Evolutionary conservation across 257 asterid species (phyloP), one percentile per base, ranked within the genome.

Genomic region (Nicotiana knightiana): DNA sequence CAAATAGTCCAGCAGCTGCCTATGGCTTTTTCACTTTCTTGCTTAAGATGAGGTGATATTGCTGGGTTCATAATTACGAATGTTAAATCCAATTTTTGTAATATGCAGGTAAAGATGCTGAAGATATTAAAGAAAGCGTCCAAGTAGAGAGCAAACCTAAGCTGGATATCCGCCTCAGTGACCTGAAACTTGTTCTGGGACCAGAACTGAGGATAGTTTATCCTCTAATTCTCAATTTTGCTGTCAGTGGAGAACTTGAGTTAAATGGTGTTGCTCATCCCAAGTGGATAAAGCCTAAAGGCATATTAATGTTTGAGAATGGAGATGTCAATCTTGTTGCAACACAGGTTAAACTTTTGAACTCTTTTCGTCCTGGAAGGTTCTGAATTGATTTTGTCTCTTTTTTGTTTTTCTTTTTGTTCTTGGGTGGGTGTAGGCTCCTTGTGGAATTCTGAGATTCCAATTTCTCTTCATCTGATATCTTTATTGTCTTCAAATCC

Each of bases 311-410:
- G 30, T 96, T 96, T 39, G 99, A 94, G 90, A 96, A 96, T 79
- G 99, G 99, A 62, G 97, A 96, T 84, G 97, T 96, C 76, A 96
- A 89, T 89, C 99, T 96, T 82, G 99, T 96, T n/a, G 99, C 99
- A 2, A 96, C 99, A 67, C 99, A 96, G 97, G 99, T 96, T 48
- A 62, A 66, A 61, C 53, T 80, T 75, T 59, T 63, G 48, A 66
- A 68, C 48, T 70, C 67, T 48, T 79, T 15, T 82, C 80, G 37
- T 46, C 67, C 51, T 77, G 82, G 83, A 54, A 39, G 65, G 59
- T 82, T 61, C 77, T 81, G 37, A 82, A 67, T 35, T 71, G 21
- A 33, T 43, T 62, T 57, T 68, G 33, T 62, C 67, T 46, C 54
- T 67, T 16, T 75, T 82, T 28, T 35, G 9, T 57, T 67, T 79